Percentiles rank a stretch among this genome's conserved stretches.
Conservation (phyloP, 139 green algal genomes). For the Coelastrella sp. region DNA sequence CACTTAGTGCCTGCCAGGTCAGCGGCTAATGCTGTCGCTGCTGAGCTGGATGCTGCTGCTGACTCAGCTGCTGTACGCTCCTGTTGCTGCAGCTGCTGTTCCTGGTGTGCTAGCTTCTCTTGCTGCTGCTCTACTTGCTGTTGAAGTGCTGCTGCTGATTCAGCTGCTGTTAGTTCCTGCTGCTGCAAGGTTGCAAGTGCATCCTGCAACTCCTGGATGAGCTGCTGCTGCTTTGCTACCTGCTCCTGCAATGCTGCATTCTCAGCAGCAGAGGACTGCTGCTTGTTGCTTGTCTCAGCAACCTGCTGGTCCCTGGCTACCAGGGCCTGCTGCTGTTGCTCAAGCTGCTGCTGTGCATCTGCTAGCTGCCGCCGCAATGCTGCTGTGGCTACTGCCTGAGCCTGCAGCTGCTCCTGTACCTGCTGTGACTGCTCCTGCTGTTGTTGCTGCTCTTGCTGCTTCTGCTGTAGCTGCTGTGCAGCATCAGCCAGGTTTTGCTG, state of each 20-base stretch:
- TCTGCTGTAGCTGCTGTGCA: background rate
- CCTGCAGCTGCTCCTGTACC: background rate
- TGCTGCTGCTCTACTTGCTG: background rate
- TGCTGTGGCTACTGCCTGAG: background rate
- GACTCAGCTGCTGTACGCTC: slow-evolving; percentile 1
- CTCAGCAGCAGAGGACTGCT: background rate
- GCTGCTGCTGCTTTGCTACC: background rate
- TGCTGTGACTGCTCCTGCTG: background rate
- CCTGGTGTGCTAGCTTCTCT: background rate
- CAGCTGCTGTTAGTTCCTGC: too few species aligned
- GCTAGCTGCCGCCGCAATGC: background rate
- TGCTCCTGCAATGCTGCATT: background rate
- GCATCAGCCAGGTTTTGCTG: background rate
- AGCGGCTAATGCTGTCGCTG: slow-evolving; percentile 5
- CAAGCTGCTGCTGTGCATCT: background rate
- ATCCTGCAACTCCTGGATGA: too few species aligned
- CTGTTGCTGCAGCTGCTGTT: slow-evolving; percentile 10
- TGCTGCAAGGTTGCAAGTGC: too few species aligned
- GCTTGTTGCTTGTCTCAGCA: background rate
- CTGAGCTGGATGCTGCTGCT: slow-evolving; percentile 3
- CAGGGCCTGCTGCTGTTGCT: too few species aligned
- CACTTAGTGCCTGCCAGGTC: background rate
- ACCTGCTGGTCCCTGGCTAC: too few species aligned
- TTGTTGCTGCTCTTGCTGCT: background rate
- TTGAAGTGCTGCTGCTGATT: too few species aligned